Evolutionary conservation across 805 yeast genomes (phyloP), one percentile per base, ranked within the genome.

Genomic region (Cyberlindnera mycetangii): DNA sequence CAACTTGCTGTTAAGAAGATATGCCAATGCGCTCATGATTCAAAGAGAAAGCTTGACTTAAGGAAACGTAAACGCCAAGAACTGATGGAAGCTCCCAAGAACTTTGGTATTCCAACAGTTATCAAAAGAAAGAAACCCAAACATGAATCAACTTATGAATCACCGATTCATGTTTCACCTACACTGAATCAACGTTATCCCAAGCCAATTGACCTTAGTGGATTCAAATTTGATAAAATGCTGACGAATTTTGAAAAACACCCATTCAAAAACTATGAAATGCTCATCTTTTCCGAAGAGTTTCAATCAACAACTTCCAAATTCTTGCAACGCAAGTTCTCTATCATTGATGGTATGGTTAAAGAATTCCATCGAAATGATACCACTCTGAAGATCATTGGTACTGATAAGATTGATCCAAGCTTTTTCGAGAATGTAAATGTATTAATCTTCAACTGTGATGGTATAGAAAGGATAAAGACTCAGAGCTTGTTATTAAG

Each of bases 1-100:
- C 51, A 41, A 17, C 49, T 37, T 3, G 44, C 58, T 1, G 53
- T 81, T 3, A 49, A 46, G 20, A 62, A 51, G 19, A 51, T 85
- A 2, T 57, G 44, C 4, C 15, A 19, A 6, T 46, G 54, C 24
- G 73, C 73, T 0, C 31, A 36, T 14, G 47, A 34, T 11, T 51
- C 61, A 4, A 44, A 59, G 40, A 44, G 40, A 34, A 49, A 56
- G 51, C 48, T 46, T 27, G 61, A 67, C 9, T 49, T 59, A 28
- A 66, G 65, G 47, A 67, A 68, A 43, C 66, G 71, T 42, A 67
- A 61, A 49, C 50, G 64, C 20, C 67, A 69, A 20, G 83, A 78
- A 41, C 50, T 67, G 11, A 28, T 57, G 25, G 56, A 53, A 19
- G 66, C 67, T 11, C 60, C 66, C 16, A 64, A 59, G 25, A 57